Conservation (phyloP, 2,329 filamentous ascomycete species). For the Lachnellula suecica region DNA sequence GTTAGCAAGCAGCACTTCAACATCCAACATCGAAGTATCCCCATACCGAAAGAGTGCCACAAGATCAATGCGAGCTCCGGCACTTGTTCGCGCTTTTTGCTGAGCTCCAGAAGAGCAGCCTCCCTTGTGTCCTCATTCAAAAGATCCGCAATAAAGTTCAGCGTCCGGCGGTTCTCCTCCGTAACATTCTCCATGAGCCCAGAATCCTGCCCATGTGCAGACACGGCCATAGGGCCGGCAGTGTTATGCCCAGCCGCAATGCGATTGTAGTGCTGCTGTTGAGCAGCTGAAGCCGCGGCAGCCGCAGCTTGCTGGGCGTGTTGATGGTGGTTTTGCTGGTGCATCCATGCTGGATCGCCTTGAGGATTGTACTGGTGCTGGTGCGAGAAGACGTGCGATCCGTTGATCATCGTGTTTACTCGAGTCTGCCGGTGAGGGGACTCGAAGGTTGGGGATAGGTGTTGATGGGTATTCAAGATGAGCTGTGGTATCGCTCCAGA, state of each 20-base stretch:
- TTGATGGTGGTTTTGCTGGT: conserved; percentile 43
- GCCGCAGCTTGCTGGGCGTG: conserved; percentile 38
- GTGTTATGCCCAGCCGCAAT: conserved; percentile 65
- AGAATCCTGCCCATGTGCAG: conserved; percentile 53
- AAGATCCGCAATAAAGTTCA: conserved; percentile 89
- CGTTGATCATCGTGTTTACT: conserved; percentile 54
- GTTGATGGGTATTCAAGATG: not conserved
- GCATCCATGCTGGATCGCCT: conserved; percentile 65
- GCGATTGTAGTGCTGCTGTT: conserved; percentile 66
- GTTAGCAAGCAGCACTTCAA: conserved; percentile 17
- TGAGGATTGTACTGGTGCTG: conserved; percentile 63
- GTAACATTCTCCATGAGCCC: conserved; percentile 67
- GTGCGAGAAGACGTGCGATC: conserved; percentile 64
- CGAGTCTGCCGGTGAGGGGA: conserved; percentile 17
- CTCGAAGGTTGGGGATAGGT: conserved; percentile 14
- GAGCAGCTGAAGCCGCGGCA: conserved; percentile 34
- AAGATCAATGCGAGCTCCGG: conserved; percentile 93
- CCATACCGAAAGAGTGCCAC: conserved; percentile 96
- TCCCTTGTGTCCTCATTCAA: conserved; percentile 86
- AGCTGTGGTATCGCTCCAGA: not conserved
- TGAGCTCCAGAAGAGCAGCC: conserved; percentile 88
- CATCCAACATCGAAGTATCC: conserved; percentile 9
- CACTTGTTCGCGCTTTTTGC: conserved; percentile 98
- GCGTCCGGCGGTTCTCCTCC: conserved; percentile 90
- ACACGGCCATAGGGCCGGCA: conserved; percentile 33